These are phyloP conservation scores for Xylariaceae sp. DNA, from an alignment of 2,329 filamentous ascomycete genomes.

Conservation along the genomic window DNA sequence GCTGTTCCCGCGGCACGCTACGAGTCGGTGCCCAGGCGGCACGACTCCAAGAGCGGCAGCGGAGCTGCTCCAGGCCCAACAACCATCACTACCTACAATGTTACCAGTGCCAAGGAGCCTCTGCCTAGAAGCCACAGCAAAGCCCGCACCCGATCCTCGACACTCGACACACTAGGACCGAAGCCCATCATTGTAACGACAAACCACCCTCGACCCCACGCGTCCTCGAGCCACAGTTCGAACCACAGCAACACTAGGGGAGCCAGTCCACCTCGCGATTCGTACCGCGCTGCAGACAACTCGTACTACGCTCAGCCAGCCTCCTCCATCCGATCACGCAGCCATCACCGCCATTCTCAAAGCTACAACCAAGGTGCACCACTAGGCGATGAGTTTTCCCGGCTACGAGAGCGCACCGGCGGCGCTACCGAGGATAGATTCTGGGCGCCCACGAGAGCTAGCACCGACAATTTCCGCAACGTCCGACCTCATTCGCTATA, in stretches of 20 bases:
- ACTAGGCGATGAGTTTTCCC: slow-evolving; percentile 51
- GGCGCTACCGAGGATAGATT: slow-evolving; percentile 40
- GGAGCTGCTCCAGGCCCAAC: slow-evolving; percentile 34
- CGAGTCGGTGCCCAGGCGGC: slow-evolving; percentile 34
- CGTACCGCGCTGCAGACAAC: slow-evolving; percentile 53
- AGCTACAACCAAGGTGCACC: slow-evolving; percentile 44
- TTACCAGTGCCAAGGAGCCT: slow-evolving; percentile 50
- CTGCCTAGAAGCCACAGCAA: slow-evolving; percentile 43
- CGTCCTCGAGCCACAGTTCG: slow-evolving; percentile 38
- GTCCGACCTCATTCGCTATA: slow-evolving; percentile 47
- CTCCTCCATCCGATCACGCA: slow-evolving; percentile 52
- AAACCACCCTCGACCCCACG: slow-evolving; percentile 41
- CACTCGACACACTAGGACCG: slow-evolving; percentile 46
- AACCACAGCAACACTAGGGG: slow-evolving; percentile 30
- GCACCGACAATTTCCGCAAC: slow-evolving; percentile 46
- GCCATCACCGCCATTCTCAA: slow-evolving; percentile 40
- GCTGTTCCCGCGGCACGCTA: slow-evolving; percentile 45
- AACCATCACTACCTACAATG: slow-evolving; percentile 55
- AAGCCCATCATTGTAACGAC: slow-evolving; percentile 59
- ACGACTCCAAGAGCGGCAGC: slow-evolving; percentile 29
- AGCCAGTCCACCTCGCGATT: slow-evolving; percentile 50
- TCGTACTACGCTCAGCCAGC: slow-evolving; percentile 58
- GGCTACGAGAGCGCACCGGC: slow-evolving; percentile 46
- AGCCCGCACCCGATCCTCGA: slow-evolving; percentile 45
- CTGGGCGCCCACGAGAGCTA: slow-evolving; percentile 34